These are phyloP conservation scores for Komagataella populi DNA, from an alignment of 805 yeast genomes.

Conservation along the genomic window DNA sequence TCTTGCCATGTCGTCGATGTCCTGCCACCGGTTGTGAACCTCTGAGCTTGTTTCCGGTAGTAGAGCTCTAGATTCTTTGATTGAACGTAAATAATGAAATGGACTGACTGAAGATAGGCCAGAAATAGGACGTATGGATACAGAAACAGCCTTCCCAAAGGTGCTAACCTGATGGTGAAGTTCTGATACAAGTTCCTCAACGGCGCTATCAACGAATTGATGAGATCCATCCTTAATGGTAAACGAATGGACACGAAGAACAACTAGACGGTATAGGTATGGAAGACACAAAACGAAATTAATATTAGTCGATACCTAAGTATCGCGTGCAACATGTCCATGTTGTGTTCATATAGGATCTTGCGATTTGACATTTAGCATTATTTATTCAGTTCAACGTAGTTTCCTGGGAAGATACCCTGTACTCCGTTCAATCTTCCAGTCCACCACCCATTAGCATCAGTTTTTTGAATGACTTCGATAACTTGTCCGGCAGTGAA, in stretches of 20 bases:
- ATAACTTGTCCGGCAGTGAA: slow-evolving; percentile 84
- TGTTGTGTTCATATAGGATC: background rate
- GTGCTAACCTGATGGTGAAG: slow-evolving; percentile 3
- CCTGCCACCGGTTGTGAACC: background rate
- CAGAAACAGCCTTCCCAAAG: slow-evolving; percentile 10
- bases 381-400: slow-evolving; percentile 55
- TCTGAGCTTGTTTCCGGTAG: background rate
- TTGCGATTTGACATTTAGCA: background rate
- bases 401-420: slow-evolving; percentile 95
- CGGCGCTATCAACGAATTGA: background rate
- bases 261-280: background rate
- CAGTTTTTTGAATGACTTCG: slow-evolving; percentile 73
- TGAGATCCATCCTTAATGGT: background rate
- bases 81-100: slow-evolving; percentile 3
- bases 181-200: slow-evolving; percentile 1
- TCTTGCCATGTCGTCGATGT: background rate
- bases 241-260: background rate
- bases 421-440: slow-evolving; percentile 73
- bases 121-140: slow-evolving; percentile 11
- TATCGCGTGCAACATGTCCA: background rate
- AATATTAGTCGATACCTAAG: background rate
- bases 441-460: slow-evolving; percentile 97
- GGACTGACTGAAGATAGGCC: slow-evolving; percentile 9
- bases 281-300: background rate
- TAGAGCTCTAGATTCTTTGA: background rate